Conservation (phyloP, 306 rosid genomes). For the Cucurbita pepo region DNA sequence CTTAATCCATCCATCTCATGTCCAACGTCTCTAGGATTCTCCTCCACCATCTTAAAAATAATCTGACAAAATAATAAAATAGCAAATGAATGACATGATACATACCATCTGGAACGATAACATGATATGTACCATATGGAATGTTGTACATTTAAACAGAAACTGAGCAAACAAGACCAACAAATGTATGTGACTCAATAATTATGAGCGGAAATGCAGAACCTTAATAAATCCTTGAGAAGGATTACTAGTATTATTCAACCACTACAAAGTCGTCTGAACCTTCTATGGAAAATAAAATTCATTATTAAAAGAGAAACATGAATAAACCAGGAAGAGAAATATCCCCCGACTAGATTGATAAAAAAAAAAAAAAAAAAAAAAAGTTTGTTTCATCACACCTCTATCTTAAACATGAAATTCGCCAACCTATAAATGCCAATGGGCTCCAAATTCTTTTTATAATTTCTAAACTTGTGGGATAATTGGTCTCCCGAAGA, state of each 20-base stretch:
- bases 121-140: conserved; percentile 5
- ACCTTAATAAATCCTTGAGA: background rate
- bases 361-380: too few relatives aligned
- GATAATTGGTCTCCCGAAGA: background rate
- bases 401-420: background rate
- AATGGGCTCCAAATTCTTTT: background rate
- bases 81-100: conserved; percentile 12
- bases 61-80: conserved; percentile 33
- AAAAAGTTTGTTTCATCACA: background rate
- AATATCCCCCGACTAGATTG: background rate
- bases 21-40: conserved; percentile 95
- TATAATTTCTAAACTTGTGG: background rate
- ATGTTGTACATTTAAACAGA: background rate
- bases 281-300: background rate
- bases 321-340: background rate
- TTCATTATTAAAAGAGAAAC: background rate
- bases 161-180: background rate
- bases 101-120: conserved; percentile 2
- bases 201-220: background rate
- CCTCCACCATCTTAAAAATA: conserved; percentile 96
- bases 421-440: background rate
- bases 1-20: conserved; percentile 96
- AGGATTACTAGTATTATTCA: background rate
- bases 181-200: too few relatives aligned
- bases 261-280: background rate